Evolutionary conservation across 768 basidiomycete genomes (phyloP).

Genomic region (Xerocomellus amylosporus): DNA sequence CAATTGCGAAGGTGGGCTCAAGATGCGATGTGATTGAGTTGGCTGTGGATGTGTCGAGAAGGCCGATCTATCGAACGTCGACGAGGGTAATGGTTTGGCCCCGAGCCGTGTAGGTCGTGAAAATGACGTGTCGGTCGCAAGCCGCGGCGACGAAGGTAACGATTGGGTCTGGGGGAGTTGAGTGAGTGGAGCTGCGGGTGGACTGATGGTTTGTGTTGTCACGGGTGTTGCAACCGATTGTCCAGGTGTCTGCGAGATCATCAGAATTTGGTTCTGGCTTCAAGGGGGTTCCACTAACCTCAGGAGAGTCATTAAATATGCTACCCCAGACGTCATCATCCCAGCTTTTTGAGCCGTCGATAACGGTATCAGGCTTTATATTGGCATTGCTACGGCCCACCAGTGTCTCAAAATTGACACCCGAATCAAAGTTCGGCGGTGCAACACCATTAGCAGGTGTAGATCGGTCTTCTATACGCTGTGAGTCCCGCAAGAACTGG

Average conservation of each 20-base stretch:
- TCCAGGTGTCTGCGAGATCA: slow-evolving; percentile 13
- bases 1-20: slow-evolving; percentile 21
- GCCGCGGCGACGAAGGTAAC: slow-evolving; percentile 38
- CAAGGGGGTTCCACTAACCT: slow-evolving; percentile 16
- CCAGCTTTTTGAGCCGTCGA: slow-evolving; percentile 49
- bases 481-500: slow-evolving; percentile 90
- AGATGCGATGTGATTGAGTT: slow-evolving; percentile 17
- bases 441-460: slow-evolving; percentile 43
- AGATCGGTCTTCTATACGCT: slow-evolving; percentile 81
- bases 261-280: slow-evolving; percentile 1
- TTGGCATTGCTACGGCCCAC: slow-evolving; percentile 58
- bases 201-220: slow-evolving; percentile 13
- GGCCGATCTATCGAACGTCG: slow-evolving; percentile 33
- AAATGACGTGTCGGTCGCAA: slow-evolving; percentile 28
- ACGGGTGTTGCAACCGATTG: slow-evolving; percentile 13
- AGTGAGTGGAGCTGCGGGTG: slow-evolving; percentile 8
- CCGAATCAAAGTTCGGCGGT: slow-evolving; percentile 39
- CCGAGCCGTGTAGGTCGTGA: slow-evolving; percentile 41
- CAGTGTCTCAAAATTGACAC: slow-evolving; percentile 83
- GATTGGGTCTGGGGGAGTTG: slow-evolving; percentile 33
- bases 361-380: slow-evolving; percentile 44
- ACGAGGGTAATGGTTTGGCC: slow-evolving; percentile 34
- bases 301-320: slow-evolving; percentile 51
- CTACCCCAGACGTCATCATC: slow-evolving; percentile 87
- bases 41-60: slow-evolving; percentile 28